phyloP scores from a whole-genome alignment of 192 early-diverging fungal genomes.

The Rhizoclosmatium globosum region DNA sequence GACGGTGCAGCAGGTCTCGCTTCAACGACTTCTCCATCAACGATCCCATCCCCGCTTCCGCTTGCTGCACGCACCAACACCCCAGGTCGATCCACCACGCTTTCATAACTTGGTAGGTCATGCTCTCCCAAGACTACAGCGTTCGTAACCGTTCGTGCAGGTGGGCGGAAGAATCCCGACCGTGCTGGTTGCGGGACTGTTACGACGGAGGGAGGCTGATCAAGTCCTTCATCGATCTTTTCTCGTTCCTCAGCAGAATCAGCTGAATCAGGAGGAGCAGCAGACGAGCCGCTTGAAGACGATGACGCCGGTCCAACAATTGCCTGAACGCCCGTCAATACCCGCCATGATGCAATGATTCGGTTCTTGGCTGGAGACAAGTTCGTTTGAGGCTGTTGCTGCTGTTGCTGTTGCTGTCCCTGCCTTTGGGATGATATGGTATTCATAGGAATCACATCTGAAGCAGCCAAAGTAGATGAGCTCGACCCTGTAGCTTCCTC shows the following conservation, averaged over 20 bases:
- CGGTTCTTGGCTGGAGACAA: constrained; percentile 4
- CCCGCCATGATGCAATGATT: constrained; percentile 24
- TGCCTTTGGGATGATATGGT: neutral
- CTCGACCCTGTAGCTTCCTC: too few species aligned
- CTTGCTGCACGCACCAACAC: neutral
- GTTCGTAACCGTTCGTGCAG: constrained; percentile 24
- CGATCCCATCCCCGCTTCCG: neutral
- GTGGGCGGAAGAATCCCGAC: constrained; percentile 25
- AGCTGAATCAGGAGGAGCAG: neutral
- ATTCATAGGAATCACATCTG: too few species aligned
- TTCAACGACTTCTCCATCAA: neutral
- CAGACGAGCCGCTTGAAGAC: neutral
- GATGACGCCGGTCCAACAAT: neutral
- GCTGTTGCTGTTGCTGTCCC: neutral
- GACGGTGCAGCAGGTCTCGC: neutral
- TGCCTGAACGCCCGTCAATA: constrained; percentile 30
- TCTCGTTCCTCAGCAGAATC: neutral
- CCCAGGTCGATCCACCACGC: neutral
- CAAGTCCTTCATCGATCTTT: neutral
- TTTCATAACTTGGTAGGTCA: constrained; percentile 29
- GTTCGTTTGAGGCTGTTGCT: neutral
- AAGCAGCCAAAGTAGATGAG: too few species aligned
- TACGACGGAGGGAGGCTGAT: too few species aligned
- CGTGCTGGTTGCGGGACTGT: neutral
- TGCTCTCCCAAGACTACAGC: neutral